Conservation (phyloP, 768 basidiomycete species). For the Lactarius indigo region DNA sequence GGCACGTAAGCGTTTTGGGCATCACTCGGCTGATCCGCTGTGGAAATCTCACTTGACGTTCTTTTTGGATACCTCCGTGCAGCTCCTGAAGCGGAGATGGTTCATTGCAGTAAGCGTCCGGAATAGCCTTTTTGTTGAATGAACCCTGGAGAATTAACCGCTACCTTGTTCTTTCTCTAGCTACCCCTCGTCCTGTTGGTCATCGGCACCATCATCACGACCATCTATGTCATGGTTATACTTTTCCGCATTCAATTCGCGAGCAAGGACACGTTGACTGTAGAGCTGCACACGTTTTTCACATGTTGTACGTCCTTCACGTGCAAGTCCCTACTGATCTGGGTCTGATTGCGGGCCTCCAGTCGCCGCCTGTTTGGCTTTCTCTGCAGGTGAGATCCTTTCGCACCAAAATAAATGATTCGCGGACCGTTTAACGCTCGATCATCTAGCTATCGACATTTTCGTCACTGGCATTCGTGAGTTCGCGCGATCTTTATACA, state of each 20-base stretch:
- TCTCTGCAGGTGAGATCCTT: conserved; percentile 5
- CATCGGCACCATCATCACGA: conserved; percentile 5
- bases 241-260: conserved; percentile 3
- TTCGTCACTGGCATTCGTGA: conserved; percentile 19
- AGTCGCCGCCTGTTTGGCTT: conserved; percentile 7
- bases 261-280: neutral
- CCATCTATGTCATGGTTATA: conserved; percentile 1
- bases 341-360: neutral
- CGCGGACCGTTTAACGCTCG: neutral
- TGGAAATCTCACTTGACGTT: neutral
- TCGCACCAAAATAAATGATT: neutral
- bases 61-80: neutral
- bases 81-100: conserved; percentile 5
- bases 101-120: conserved; percentile 1
- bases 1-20: conserved; percentile 25
- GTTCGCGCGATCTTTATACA: neutral
- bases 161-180: neutral
- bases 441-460: conserved; percentile 8
- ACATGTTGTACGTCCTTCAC: conserved; percentile 11
- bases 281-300: neutral
- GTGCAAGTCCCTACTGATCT: too few species aligned
- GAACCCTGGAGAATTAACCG: neutral
- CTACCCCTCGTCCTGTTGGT: conserved; percentile 11
- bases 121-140: neutral
- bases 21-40: too few species aligned